A percentile compares a stretch with the other conserved stretches of the same genome.
Conservation (phyloP, 148 eudicot genomes). For the Rhododendron vialii region DNA sequence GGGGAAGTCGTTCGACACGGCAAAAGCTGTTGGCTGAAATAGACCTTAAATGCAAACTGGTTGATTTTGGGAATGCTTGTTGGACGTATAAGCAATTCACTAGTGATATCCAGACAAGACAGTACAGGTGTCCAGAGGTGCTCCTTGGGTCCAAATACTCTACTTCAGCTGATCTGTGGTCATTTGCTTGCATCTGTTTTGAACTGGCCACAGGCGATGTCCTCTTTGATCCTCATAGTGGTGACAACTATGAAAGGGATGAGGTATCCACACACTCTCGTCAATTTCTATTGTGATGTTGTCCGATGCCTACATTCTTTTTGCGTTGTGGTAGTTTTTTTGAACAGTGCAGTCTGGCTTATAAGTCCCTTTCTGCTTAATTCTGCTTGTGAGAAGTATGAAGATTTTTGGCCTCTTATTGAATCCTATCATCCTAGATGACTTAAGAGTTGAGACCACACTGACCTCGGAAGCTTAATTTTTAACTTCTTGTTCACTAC, state of each 20-base stretch:
- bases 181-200: constrained; percentile 96
- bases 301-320: not conserved
- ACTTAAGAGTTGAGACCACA: not conserved
- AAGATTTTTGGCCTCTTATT: not conserved
- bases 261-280: constrained; percentile 51
- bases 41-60: constrained; percentile 80
- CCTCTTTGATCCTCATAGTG: constrained; percentile 89
- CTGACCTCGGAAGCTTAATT: not conserved
- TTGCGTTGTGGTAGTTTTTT: not conserved
- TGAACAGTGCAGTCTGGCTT: not conserved
- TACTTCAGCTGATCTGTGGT: constrained; percentile 90
- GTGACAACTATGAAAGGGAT: constrained; percentile 83
- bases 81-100: constrained; percentile 96
- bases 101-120: constrained; percentile 91
- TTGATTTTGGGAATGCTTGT: constrained; percentile 96
- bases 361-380: too few species aligned
- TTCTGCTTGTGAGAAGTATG: constrained; percentile 2
- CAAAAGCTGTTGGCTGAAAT: constrained; percentile 57
- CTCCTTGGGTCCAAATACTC: constrained; percentile 89
- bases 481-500: not conserved
- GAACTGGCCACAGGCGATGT: constrained; percentile 98
- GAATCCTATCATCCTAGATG: not conserved
- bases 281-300: not conserved
- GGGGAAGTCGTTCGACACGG: constrained; percentile 57
- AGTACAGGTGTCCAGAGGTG: constrained; percentile 93